These are phyloP conservation scores for Penicillium sp. DNA, from an alignment of 2,329 filamentous ascomycete genomes.

Conservation along the genomic window DNA sequence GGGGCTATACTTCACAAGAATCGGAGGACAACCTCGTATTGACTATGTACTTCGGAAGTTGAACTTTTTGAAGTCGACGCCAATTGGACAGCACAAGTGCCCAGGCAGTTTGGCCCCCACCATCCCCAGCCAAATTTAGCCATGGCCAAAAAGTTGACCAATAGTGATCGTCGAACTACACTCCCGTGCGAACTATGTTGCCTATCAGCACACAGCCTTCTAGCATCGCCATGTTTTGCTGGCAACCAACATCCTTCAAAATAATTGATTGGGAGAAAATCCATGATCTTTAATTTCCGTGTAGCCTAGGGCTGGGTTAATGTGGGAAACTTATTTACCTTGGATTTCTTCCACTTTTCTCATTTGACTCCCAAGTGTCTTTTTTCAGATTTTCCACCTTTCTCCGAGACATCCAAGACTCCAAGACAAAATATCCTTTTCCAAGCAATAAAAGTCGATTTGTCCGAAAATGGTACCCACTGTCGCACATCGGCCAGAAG, in stretches of 20 bases:
- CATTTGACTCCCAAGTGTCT: background rate
- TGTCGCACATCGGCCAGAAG: constrained; percentile 1
- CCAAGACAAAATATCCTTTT: background rate
- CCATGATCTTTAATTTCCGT: background rate
- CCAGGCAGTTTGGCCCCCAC: background rate
- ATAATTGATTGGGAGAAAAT: background rate
- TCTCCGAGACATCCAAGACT: background rate
- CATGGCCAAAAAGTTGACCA: background rate
- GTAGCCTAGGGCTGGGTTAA: background rate
- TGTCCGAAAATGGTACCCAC: constrained; percentile 7
- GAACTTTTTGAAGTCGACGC: background rate
- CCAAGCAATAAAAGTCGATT: background rate
- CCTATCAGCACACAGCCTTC: background rate
- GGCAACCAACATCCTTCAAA: background rate
- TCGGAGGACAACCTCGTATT: background rate
- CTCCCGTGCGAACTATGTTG: background rate
- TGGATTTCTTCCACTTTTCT: background rate
- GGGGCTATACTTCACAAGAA: background rate
- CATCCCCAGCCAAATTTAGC: background rate
- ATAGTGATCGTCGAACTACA: background rate
- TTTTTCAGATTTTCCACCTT: background rate
- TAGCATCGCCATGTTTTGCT: background rate
- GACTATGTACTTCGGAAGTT: background rate
- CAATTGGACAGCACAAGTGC: background rate
- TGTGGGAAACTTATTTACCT: background rate